Evolutionary conservation across 805 yeast species (phyloP), one percentile per base, ranked within the genome.

Genomic region (Starmerella gropengiesseri): DNA sequence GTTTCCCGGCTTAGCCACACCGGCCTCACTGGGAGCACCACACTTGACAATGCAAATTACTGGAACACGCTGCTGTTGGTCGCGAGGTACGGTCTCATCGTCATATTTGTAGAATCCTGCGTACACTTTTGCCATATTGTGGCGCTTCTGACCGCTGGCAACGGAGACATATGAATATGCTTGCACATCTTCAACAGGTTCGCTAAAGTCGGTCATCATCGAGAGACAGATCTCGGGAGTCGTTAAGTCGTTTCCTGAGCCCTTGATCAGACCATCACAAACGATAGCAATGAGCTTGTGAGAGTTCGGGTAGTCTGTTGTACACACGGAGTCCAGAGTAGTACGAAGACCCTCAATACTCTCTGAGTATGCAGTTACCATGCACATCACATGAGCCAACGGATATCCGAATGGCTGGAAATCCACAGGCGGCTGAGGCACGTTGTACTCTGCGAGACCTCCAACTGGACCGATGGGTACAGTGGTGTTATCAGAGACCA

Each of bases 51-150:
- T 68, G 23, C 78, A 66, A 18, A 87, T 58, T 51, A 86, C 68
- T 1, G 95, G 95, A 19, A 82, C 82, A 50, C 85, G 71, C 59
- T 82, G 71, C 63, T 89, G 97, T 53, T 81, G 81, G 48, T 81
- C 87, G 1, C 66, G 64, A 2, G 89, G 83, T 33, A 86, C 77
- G 1, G 89, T 81, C 3, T 63, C 56, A 50, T 81, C 81, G 54
- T 83, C 77, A 58, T 87, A 91, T 52, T 78, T 78, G 66, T 91
- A 91, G 60, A 83, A 91, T 0, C 98, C 98, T 11, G 95, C 78
- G 57, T 85, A 89, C 2, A 89, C 86, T 62, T 87, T 89, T 22
- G 98, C 96, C 95, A 87, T 86, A 60, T 91, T 91, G 59, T 91
- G 98, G 60, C 98, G 79, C 65, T 85, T 91, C 4, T 82, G 55